Conservation (phyloP, 148 eudicot genomes). For the Cornus kousa region DNA sequence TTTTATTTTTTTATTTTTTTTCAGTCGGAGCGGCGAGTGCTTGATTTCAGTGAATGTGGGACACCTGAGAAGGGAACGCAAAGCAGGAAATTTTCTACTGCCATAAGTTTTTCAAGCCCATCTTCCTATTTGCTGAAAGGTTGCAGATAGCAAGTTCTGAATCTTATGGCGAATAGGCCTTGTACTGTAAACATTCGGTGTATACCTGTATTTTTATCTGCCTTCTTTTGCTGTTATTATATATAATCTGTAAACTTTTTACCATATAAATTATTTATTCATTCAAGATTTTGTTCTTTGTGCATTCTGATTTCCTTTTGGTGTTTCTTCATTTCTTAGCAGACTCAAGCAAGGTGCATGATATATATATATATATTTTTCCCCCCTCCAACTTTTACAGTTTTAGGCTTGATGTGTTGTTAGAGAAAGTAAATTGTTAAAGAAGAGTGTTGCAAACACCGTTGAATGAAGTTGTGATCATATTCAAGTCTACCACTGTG, state of each 20-base stretch:
- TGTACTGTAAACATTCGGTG: background rate
- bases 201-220: background rate
- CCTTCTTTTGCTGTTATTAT: background rate
- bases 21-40: constrained; percentile 65
- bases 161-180: background rate
- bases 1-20: no score
- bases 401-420: no score
- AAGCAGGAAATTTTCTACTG: constrained; percentile 24
- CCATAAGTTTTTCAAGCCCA: constrained; percentile 40
- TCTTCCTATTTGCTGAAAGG: constrained; percentile 45
- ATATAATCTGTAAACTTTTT: background rate
- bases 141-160: constrained; percentile 36
- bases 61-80: constrained; percentile 52
- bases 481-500: no score
- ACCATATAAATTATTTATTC: background rate
- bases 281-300: background rate
- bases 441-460: no score
- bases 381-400: no score
- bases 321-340: background rate
- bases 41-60: constrained; percentile 89
- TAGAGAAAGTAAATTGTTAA: no score
- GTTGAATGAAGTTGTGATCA: no score
- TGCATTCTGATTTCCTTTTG: background rate
- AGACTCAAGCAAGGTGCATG: background rate
- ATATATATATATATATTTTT: no score